These are phyloP conservation scores for Suillus discolor DNA, from an alignment of 768 basidiomycete species.

Conservation along the genomic window DNA sequence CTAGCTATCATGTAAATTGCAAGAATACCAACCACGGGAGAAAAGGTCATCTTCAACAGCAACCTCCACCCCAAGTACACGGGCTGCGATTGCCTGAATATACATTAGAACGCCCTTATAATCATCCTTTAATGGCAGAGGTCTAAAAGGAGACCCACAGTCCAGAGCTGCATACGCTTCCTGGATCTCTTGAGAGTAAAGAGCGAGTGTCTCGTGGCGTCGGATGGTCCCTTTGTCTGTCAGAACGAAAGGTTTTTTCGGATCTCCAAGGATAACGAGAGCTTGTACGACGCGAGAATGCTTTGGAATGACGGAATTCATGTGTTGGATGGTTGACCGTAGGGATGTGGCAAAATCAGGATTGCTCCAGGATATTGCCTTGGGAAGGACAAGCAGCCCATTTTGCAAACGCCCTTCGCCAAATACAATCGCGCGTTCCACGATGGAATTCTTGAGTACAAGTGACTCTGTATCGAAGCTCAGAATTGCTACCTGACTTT, in stretches of 20 bases:
- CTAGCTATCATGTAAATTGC: not conserved
- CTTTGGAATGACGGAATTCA: not conserved
- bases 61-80: not conserved
- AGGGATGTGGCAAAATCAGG: not conserved
- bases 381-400: not conserved
- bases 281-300: not conserved
- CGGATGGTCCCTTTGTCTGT: not conserved
- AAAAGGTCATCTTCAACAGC: not conserved
- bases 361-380: not conserved
- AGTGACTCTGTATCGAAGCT: not conserved
- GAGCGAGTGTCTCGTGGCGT: not conserved
- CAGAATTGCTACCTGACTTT: not conserved
- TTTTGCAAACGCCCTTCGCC: not conserved
- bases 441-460: not conserved
- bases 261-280: not conserved
- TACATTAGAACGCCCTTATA: not conserved
- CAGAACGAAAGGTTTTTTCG: not conserved
- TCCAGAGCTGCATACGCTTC: not conserved
- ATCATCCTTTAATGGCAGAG: not conserved
- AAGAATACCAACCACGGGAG: not conserved
- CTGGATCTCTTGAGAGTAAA: not conserved
- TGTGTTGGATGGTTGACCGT: not conserved
- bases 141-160: not conserved
- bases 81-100: not conserved
- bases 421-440: not conserved